A percentile compares a stretch with the other conserved stretches of the same genome.
Evolutionary conservation across 176 grass and related monocot species (phyloP).

Genomic region (Musa acuminata): DNA sequence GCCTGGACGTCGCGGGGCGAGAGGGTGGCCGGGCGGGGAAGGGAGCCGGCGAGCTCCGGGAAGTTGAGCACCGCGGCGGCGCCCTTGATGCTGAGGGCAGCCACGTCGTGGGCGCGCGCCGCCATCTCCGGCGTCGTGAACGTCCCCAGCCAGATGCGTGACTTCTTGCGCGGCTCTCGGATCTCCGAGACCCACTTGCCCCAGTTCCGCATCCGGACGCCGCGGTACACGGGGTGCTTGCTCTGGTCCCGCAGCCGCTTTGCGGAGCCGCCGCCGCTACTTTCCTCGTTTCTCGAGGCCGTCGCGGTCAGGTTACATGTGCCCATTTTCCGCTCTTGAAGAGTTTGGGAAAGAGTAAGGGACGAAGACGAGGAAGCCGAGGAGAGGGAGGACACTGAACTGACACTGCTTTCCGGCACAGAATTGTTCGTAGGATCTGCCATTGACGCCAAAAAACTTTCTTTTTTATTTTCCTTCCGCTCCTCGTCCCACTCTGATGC

Average conservation of each 20-base stretch:
- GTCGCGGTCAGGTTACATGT: neutral
- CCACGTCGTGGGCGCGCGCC: slow-evolving; percentile 79
- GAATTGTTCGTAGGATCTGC: slow-evolving; percentile 2
- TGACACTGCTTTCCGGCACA: slow-evolving; percentile 2
- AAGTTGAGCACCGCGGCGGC: slow-evolving; percentile 9
- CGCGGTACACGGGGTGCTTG: slow-evolving; percentile 15
- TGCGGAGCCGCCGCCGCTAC: neutral
- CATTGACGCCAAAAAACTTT: neutral
- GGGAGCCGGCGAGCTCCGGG: slow-evolving; percentile 1
- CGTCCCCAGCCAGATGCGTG: slow-evolving; percentile 66
- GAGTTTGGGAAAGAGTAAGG: neutral
- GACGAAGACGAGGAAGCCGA: neutral
- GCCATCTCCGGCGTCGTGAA: slow-evolving; percentile 61
- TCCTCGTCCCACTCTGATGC: neutral
- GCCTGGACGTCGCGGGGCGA: slow-evolving; percentile 1
- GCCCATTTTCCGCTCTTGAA: too few species aligned
- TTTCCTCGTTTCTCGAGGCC: neutral
- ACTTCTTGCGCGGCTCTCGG: slow-evolving; percentile 79
- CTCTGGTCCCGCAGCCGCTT: neutral
- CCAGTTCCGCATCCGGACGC: slow-evolving; percentile 17
- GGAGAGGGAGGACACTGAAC: slow-evolving; percentile 7
- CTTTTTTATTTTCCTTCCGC: neutral
- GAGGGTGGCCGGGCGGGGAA: slow-evolving; percentile 1
- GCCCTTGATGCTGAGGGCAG: slow-evolving; percentile 30
- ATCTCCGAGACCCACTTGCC: slow-evolving; percentile 21